A percentile compares a stretch with the other conserved stretches of the same genome.
These are phyloP conservation scores for Pelargonium exstipulatum DNA, from an alignment of 441 rosid species.

Conservation along the genomic window DNA sequence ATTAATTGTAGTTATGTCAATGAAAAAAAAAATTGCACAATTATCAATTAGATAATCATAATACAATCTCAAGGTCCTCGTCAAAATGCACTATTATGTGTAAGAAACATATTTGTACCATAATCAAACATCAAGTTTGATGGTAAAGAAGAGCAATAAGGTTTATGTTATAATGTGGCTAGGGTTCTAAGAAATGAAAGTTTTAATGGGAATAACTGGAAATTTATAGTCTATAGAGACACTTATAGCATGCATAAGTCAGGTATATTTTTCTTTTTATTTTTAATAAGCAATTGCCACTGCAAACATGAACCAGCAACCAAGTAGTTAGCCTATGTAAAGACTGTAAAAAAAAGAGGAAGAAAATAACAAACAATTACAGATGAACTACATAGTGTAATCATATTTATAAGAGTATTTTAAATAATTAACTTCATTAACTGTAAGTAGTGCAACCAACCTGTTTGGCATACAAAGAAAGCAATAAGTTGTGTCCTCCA, in stretches of 20 bases:
- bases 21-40: background rate
- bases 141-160: background rate
- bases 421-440: conserved; percentile 7
- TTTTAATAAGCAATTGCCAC: background rate
- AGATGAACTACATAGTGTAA: background rate
- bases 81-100: background rate
- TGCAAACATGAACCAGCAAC: too few species aligned
- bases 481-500: conserved; percentile 92
- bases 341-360: background rate
- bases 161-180: background rate
- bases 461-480: conserved; percentile 97
- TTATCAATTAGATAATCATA: background rate
- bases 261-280: background rate
- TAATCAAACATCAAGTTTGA: conserved; percentile 2
- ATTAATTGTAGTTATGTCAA: background rate
- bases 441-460: conserved; percentile 33
- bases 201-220: conserved; percentile 4
- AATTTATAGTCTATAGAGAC: background rate
- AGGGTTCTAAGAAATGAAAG: conserved; percentile 8
- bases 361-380: background rate
- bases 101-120: background rate
- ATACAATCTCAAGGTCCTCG: conserved; percentile 1
- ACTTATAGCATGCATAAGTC: background rate
- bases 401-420: conserved; percentile 1
- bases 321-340: too few species aligned